These are phyloP conservation scores for Vigna angularis DNA, from an alignment of 306 rosid species.

Conservation along the genomic window DNA sequence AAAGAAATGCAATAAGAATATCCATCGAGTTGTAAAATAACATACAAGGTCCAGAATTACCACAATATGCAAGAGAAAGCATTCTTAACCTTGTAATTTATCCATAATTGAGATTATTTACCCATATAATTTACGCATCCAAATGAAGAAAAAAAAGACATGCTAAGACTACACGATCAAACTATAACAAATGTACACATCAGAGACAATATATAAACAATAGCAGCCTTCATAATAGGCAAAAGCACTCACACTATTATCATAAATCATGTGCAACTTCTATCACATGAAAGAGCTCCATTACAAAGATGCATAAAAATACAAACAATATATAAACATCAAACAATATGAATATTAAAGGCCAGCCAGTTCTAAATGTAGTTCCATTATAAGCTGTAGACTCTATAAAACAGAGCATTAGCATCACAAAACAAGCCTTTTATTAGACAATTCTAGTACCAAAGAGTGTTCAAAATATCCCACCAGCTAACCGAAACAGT, in stretches of 20 bases:
- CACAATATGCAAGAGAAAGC: constrained; percentile 31
- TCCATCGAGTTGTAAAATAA: constrained; percentile 25
- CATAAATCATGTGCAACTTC: constrained; percentile 32
- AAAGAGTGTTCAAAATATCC: constrained; percentile 6
- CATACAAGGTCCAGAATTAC: constrained; percentile 21
- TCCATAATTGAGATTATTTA: constrained; percentile 33
- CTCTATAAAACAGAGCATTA: constrained; percentile 9
- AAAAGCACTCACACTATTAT: constrained; percentile 20
- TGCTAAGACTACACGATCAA: constrained; percentile 22
- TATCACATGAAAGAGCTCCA: constrained; percentile 1
- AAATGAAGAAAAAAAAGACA: background rate
- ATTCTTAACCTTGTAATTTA: constrained; percentile 25
- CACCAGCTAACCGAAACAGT: background rate
- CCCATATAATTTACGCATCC: constrained; percentile 27
- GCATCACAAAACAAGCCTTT: background rate
- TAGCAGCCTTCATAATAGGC: constrained; percentile 4
- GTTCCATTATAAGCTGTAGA: background rate
- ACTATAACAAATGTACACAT: background rate
- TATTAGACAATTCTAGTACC: background rate
- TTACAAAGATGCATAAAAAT: constrained; percentile 10
- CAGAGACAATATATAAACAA: too few relatives aligned
- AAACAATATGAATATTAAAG: constrained; percentile 17
- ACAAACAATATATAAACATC: constrained; percentile 4
- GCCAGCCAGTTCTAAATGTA: constrained; percentile 9
- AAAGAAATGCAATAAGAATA: constrained; percentile 32